Conservation (phyloP, 2,329 filamentous ascomycete species). For the Coleophoma cylindrospora region DNA sequence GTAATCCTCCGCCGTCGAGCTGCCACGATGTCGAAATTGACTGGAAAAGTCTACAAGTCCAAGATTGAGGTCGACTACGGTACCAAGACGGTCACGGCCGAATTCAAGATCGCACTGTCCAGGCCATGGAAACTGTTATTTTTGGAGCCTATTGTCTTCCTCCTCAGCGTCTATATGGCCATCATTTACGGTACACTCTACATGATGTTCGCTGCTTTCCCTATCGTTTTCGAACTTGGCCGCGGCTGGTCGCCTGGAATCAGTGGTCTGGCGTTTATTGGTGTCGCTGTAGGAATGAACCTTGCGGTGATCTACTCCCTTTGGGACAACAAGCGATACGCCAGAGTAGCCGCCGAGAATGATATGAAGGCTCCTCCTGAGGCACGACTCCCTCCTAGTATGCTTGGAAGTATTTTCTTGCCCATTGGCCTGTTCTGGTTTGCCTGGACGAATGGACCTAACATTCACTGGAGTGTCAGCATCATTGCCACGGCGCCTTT, state of each 20-base stretch:
- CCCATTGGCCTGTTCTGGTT: slow-evolving; percentile 65
- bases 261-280: slow-evolving; percentile 62
- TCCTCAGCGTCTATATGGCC: slow-evolving; percentile 62
- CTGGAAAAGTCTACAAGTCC: slow-evolving; percentile 51
- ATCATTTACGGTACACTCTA: slow-evolving; percentile 52
- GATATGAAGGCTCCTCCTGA: slow-evolving; percentile 60
- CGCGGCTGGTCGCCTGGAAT: slow-evolving; percentile 56
- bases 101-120: slow-evolving; percentile 52
- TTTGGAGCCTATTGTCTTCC: slow-evolving; percentile 62
- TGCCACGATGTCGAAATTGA: slow-evolving; percentile 41
- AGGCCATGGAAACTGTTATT: slow-evolving; percentile 68
- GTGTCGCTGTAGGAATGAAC: slow-evolving; percentile 63
- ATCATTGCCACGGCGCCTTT: slow-evolving; percentile 34
- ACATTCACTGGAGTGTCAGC: slow-evolving; percentile 52
- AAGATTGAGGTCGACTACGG: slow-evolving; percentile 42
- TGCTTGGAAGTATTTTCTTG: slow-evolving; percentile 57
- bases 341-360: slow-evolving; percentile 33
- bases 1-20: slow-evolving; percentile 50
- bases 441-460: slow-evolving; percentile 57
- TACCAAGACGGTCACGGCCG: slow-evolving; percentile 35
- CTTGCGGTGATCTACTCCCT: slow-evolving; percentile 49
- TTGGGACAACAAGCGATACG: slow-evolving; percentile 51
- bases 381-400: slow-evolving; percentile 55
- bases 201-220: slow-evolving; percentile 55
- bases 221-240: slow-evolving; percentile 58